Evolutionary conservation across 2,329 filamentous ascomycete genomes (phyloP).

Genomic region (Cladophialophora yegresii): DNA sequence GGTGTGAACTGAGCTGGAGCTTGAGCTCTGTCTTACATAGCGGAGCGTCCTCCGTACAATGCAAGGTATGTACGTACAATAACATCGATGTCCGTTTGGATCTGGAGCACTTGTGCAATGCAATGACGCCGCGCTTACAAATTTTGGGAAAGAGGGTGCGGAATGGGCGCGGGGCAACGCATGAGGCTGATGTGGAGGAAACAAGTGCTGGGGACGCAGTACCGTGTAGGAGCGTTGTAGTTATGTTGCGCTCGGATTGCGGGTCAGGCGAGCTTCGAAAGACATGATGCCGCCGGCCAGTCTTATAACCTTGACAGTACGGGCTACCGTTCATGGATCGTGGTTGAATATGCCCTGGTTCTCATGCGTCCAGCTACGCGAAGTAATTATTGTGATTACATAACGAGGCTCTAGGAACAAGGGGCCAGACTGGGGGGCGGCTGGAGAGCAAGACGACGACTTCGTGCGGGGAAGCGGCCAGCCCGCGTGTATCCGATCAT

Average conservation of each 20-base stretch:
- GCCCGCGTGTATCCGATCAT: background rate
- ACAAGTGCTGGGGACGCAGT: background rate
- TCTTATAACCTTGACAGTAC: background rate
- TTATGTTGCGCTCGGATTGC: background rate
- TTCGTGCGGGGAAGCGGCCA: background rate
- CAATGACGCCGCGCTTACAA: conserved; percentile 9
- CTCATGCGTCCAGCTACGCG: background rate
- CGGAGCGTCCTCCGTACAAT: no score
- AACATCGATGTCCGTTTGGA: background rate
- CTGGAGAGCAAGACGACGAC: background rate
- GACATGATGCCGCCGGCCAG: background rate
- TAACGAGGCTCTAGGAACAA: conserved; percentile 3
- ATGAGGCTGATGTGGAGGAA: background rate
- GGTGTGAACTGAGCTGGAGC: background rate
- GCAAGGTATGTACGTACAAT: no score
- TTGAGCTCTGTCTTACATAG: background rate
- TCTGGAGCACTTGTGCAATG: background rate
- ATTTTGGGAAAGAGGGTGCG: conserved; percentile 6
- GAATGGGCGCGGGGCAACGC: conserved; percentile 4
- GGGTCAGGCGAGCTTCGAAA: no score
- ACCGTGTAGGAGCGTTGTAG: no score
- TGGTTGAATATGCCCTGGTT: background rate
- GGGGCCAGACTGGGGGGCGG: background rate
- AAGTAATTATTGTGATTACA: background rate
- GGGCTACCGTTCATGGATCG: background rate